A percentile compares a stretch with the other conserved stretches of the same genome.
Evolutionary conservation across 2,329 filamentous ascomycete genomes (phyloP).

Genomic region (Thermoascus crustaceus): DNA sequence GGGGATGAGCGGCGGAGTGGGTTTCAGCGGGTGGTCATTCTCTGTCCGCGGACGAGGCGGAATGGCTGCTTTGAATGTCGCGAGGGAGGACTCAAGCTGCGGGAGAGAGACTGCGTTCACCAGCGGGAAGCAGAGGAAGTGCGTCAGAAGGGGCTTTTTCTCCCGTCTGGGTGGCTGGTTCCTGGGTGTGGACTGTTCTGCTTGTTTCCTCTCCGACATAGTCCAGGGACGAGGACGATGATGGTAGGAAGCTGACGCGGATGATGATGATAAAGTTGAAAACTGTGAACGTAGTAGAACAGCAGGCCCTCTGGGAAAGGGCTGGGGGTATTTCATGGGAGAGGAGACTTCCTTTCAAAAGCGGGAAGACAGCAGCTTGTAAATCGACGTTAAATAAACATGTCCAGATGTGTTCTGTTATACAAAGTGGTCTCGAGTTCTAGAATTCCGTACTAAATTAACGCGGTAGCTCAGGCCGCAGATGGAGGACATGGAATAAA

Average conservation of each 20-base stretch:
- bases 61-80: slow-evolving; percentile 54
- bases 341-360: too few species aligned
- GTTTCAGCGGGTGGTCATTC: slow-evolving; percentile 8
- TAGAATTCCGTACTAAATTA: too few species aligned
- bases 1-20: slow-evolving; percentile 44
- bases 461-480: too few species aligned
- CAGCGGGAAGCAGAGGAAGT: slow-evolving; percentile 50
- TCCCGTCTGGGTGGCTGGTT: too few species aligned
- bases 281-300: slow-evolving; percentile 1
- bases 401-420: too few species aligned
- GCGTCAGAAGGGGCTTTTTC: slow-evolving; percentile 32
- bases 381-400: too few species aligned
- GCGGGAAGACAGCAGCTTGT: too few species aligned
- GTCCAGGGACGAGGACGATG: too few species aligned
- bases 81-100: slow-evolving; percentile 57
- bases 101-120: slow-evolving; percentile 52
- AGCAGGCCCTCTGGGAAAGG: slow-evolving; percentile 2
- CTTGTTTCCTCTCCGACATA: slow-evolving; percentile 4
- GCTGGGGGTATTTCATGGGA: slow-evolving; percentile 7
- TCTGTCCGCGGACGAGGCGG: slow-evolving; percentile 10
- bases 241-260: not conserved
- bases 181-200: slow-evolving; percentile 8
- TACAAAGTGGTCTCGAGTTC: too few species aligned
- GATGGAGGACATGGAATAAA: too few species aligned
- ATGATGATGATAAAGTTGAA: not conserved